phyloP scores from a whole-genome alignment of 495 filamentous ascomycete species.

The Penicillium fimorum region DNA sequence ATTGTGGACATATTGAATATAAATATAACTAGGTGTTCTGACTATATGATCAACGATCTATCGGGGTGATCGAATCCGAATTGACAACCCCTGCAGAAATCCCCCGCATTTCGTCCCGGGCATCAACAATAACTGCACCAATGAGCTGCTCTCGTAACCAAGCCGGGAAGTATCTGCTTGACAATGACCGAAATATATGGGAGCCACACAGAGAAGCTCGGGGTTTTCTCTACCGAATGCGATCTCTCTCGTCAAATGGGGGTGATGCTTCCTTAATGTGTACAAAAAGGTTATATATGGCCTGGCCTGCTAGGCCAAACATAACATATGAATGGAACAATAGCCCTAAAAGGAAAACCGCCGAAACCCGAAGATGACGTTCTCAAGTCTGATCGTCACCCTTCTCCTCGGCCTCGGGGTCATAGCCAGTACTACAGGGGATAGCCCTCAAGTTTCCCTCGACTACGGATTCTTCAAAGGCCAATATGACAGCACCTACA shows the following conservation, averaged over 20 bases:
- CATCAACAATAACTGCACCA: constrained; percentile 27
- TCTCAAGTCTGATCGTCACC: constrained; percentile 1
- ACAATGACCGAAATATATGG: background rate
- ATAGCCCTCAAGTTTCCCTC: constrained; percentile 35
- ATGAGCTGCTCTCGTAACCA: constrained; percentile 8
- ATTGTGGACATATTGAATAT: background rate
- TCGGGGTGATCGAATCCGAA: constrained; percentile 24
- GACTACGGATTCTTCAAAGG: constrained; percentile 61
- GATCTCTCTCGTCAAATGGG: background rate
- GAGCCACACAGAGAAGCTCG: background rate
- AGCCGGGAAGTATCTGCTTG: background rate
- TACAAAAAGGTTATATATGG: constrained; percentile 12
- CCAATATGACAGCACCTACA: constrained; percentile 50
- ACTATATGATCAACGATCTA: background rate
- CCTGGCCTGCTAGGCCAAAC: background rate
- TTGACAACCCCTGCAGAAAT: background rate
- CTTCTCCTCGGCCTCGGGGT: constrained; percentile 12
- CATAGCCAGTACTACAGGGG: constrained; percentile 17
- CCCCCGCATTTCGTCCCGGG: constrained; percentile 25
- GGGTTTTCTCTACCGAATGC: constrained; percentile 1
- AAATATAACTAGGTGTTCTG: background rate
- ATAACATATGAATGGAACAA: background rate
- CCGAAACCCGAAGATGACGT: constrained; percentile 9
- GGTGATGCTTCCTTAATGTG: background rate
- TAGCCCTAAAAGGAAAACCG: background rate